phyloP scores from a whole-genome alignment of 139 green algal genomes.

The Picochlorum sp. region DNA sequence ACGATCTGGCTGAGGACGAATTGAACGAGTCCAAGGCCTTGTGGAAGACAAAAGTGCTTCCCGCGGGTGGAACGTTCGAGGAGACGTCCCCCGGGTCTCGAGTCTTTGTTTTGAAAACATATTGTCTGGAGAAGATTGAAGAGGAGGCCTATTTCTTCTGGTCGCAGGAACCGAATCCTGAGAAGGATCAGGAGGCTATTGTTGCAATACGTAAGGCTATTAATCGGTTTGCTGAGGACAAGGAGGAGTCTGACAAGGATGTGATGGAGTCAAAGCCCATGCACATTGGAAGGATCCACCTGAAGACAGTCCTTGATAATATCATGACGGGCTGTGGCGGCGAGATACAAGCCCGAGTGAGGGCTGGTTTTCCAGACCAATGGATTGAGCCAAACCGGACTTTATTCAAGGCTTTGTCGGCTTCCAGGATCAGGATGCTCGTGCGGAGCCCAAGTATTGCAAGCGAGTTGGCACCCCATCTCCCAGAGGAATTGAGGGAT shows the following conservation, averaged over 20 bases:
- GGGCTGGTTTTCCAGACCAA: background rate
- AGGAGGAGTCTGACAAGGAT: background rate
- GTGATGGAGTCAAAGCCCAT: background rate
- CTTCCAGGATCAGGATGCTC: background rate
- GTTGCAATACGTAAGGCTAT: slow-evolving; percentile 27
- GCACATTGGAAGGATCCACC: slow-evolving; percentile 8
- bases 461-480: slow-evolving; percentile 26
- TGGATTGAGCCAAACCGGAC: background rate
- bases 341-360: slow-evolving; percentile 2
- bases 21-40: too few species aligned
- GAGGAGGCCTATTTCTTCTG: slow-evolving; percentile 53
- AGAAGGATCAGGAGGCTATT: slow-evolving; percentile 6
- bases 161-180: slow-evolving; percentile 25
- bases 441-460: too few species aligned
- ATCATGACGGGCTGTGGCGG: background rate
- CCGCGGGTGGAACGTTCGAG: too few species aligned
- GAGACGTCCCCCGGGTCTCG: slow-evolving; percentile 11
- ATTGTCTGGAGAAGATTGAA: slow-evolving; percentile 34
- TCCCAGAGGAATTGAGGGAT: slow-evolving; percentile 49
- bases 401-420: background rate
- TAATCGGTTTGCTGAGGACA: background rate
- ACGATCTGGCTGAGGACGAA: too few species aligned
- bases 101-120: slow-evolving; percentile 36
- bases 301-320: slow-evolving; percentile 13
- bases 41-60: too few species aligned